Evolutionary conservation across 1,284 basidiomycete species (phyloP).

Genomic region (Ustilago loliicola): DNA sequence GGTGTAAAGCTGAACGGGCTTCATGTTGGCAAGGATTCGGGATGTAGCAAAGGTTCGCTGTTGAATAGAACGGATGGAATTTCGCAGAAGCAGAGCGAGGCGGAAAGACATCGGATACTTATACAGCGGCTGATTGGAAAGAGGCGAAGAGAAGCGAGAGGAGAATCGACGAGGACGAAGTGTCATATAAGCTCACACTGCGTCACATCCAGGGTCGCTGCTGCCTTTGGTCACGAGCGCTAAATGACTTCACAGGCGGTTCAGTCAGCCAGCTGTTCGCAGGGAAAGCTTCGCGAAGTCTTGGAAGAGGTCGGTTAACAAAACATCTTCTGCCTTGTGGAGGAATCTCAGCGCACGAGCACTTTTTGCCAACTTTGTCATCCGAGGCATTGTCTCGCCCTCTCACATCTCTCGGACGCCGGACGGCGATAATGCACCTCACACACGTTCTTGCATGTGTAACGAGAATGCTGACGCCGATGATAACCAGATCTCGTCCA

Average conservation of each 20-base stretch:
- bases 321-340: neutral
- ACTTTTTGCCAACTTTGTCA: conserved; percentile 1
- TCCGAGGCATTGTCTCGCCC: neutral
- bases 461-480: neutral
- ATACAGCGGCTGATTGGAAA: conserved; percentile 81
- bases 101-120: conserved; percentile 79
- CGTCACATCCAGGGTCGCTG: too few species aligned
- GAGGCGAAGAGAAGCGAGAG: conserved; percentile 76
- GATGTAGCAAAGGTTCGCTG: conserved; percentile 12
- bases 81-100: conserved; percentile 3
- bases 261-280: neutral
- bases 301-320: neutral
- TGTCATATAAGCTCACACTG: conserved; percentile 2
- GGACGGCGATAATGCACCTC: neutral
- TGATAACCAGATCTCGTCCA: neutral
- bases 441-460: neutral
- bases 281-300: neutral
- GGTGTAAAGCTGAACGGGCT: conserved; percentile 59
- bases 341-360: neutral
- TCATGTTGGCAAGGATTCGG: conserved; percentile 26
- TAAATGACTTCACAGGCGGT: neutral
- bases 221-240: neutral
- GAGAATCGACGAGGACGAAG: neutral
- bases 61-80: neutral
- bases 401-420: neutral